Evolutionary conservation across 345 rosid species (phyloP).

Genomic region (Citrus medica): DNA sequence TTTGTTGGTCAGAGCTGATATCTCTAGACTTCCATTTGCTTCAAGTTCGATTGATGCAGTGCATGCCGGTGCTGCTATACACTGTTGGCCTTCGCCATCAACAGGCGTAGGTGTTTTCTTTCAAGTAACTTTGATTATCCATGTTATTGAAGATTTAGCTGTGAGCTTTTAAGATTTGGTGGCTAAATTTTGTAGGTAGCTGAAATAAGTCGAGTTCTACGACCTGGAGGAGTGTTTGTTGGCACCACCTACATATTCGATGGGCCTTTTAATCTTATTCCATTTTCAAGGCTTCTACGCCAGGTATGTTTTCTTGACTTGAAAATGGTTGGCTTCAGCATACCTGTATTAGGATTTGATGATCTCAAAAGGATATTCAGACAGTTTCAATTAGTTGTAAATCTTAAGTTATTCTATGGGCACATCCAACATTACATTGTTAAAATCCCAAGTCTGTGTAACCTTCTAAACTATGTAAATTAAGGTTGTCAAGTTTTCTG

Average conservation of each 20-base stretch:
- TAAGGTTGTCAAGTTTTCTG: neutral
- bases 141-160: neutral
- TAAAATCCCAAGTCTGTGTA: neutral
- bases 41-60: slow-evolving; percentile 76
- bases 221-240: slow-evolving; percentile 88
- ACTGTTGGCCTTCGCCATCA: slow-evolving; percentile 94
- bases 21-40: slow-evolving; percentile 77
- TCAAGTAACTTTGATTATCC: neutral
- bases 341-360: neutral
- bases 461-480: neutral
- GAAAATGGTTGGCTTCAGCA: slow-evolving; percentile 6
- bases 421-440: neutral
- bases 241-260: slow-evolving; percentile 66
- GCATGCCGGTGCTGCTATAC: slow-evolving; percentile 92
- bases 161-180: neutral
- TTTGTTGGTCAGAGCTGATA: slow-evolving; percentile 81
- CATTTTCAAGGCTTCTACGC: slow-evolving; percentile 44
- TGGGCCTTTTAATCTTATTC: slow-evolving; percentile 49
- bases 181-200: slow-evolving; percentile 51
- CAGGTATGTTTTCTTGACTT: slow-evolving; percentile 43
- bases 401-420: neutral
- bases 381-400: neutral
- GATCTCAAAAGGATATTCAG: neutral
- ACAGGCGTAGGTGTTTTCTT: slow-evolving; percentile 49
- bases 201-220: slow-evolving; percentile 79